Evolutionary conservation across 768 basidiomycete species (phyloP).

Genomic region (Mycena rosella): DNA sequence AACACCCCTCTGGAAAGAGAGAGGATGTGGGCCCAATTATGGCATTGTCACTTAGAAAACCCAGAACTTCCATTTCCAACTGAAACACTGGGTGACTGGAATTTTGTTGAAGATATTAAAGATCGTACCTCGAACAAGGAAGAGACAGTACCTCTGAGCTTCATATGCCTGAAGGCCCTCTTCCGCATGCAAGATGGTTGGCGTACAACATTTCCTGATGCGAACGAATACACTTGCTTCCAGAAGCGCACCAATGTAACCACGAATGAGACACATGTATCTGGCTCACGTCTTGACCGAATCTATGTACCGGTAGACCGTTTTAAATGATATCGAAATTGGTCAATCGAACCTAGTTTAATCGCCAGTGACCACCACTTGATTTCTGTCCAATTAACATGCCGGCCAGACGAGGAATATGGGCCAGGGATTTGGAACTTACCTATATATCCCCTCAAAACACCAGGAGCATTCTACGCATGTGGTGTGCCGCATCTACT

Average conservation of each 20-base stretch:
- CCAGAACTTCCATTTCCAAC: too few species aligned
- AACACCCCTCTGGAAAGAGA: too few species aligned
- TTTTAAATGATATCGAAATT: conserved; percentile 5
- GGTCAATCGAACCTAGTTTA: neutral
- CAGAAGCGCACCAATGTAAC: neutral
- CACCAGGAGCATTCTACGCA: too few species aligned
- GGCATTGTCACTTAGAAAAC: too few species aligned
- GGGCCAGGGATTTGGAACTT: neutral
- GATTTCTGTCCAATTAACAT: conserved; percentile 3
- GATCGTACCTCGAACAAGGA: too few species aligned
- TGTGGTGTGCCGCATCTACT: too few species aligned
- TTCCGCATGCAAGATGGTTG: conserved; percentile 22
- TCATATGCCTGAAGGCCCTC: too few species aligned
- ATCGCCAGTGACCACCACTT: conserved; percentile 2
- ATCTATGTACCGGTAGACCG: conserved; percentile 4
- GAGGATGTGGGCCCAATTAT: too few species aligned
- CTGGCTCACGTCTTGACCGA: conserved; percentile 16
- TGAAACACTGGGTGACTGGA: too few species aligned
- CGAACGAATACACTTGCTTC: conserved; percentile 13
- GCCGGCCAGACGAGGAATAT: neutral
- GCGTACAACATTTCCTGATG: conserved; percentile 15
- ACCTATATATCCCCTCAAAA: too few species aligned
- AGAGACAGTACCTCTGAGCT: too few species aligned
- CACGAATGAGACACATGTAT: neutral
- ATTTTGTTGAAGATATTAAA: too few species aligned